Evolutionary conservation across 2,329 filamentous ascomycete species (phyloP), one percentile per base, ranked within the genome.

Genomic region (Talaromyces sp.): DNA sequence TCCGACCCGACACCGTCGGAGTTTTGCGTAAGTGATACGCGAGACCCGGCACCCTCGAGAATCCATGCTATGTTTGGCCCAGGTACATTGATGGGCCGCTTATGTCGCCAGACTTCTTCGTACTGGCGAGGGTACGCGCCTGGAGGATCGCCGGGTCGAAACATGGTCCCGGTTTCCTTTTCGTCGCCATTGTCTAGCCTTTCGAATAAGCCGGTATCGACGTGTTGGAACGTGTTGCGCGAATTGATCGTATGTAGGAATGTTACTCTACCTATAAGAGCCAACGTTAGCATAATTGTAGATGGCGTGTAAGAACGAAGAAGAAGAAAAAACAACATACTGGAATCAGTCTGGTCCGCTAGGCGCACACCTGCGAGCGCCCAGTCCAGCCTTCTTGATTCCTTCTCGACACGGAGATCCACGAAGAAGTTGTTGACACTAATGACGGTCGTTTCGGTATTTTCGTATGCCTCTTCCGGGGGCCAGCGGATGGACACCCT

Each of bases 401-500:
- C 22, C 57, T 72, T 73, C 41, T 73, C 68, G 15, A 78, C 69
- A 11, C 76, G 72, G 1, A 78, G 64, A 62, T 78, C 76, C 4
- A 77, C 68, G 55, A 75, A 78, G 69, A 74, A 78, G 48, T 69
- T 70, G 9, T 70, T 70, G 0, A 78, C 72, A 9, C 73, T 74
- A 61, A 77, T 69, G 53, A 77, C 73, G 5, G 76, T 65, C 6
- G 75, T 78, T 53, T 78, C 73, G 11, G 75, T 77, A 36, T 70
- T 74, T 59, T 78, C 76, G 28, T 69, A 72, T 1, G 74, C 63
- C 0, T 71, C 63, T 15, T 73, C 74, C 8, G 74, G 73, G 1
- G 71, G 67, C 76, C 76, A 78, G 63, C 74, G 73, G 25, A 78
- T 64, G 22, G 74, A 76, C 40, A 77, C 68, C 21, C 76, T 70